Evolutionary conservation across 2,329 filamentous ascomycete genomes (phyloP), one percentile per base, ranked within the genome.

Genomic region (Monosporascus sp.): DNA sequence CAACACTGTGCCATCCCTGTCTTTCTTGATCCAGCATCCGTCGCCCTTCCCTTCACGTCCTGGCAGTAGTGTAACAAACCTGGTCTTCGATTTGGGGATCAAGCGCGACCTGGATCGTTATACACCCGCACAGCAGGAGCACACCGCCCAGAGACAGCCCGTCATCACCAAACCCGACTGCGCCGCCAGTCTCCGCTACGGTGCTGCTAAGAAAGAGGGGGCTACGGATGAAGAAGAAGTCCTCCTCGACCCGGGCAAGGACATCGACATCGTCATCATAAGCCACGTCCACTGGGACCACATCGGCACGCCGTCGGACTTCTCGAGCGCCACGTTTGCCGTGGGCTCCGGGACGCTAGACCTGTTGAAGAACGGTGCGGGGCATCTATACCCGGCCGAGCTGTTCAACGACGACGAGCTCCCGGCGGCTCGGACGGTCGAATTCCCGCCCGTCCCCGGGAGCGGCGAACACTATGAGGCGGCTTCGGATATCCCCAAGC

Each of bases 241-340:
- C 11, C 40, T 43, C 26, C 38, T 37, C 38, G 50, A 45, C 6
- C 53, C 54, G 1, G 55, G 51, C 7, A 54, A 44, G 20, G 55
- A 60, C 20, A 63, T 73, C 37, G 60, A 70, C 48, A 40, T 61
- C 1, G 63, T 71, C 6, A 63, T 83, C 7, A 63, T 81, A 1
- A 78, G 74, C 58, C 81, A 84, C 54, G 71, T 79, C 0, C 80
- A 84, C 59, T 82, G 78, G 72, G 80, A 84, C 58, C 81, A 84
- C 56, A 71, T 78, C 38, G 81, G 80, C n/a, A 80, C 78, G 5
- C 77, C 79, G 0, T 65, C 69, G 1, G 78, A 82, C 58, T 84
- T 81, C 57, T 55, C 70, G 0, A 64, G 68, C 14, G 70, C 78
- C 0, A 68, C 69, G 3, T 81, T 84, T 57, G 58, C 78, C 3